phyloP scores from a whole-genome alignment of 768 basidiomycete genomes.

The Kwoniella europaea region DNA sequence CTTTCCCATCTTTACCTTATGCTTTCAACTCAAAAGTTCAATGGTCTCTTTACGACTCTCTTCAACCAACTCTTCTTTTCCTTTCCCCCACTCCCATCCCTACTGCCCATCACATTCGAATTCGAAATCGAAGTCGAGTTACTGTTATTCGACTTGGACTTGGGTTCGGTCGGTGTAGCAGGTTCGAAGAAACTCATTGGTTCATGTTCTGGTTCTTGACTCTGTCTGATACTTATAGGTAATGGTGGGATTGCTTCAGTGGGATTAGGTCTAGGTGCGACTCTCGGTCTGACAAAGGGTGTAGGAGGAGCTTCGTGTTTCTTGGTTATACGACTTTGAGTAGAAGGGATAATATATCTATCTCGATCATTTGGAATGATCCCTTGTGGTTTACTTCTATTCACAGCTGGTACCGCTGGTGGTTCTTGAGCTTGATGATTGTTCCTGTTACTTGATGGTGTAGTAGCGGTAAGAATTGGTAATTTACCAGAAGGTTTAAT shows the following conservation, averaged over 20 bases:
- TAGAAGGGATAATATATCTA: too few species aligned
- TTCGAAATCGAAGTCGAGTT: too few species aligned
- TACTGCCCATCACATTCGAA: background rate
- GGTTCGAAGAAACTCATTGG: conserved; percentile 43
- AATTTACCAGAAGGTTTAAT: conserved; percentile 25
- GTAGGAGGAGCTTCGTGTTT: conserved; percentile 25
- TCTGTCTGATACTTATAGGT: background rate
- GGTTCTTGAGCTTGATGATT: conserved; percentile 1
- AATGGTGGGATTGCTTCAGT: background rate
- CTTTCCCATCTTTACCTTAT: background rate
- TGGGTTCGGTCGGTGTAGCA: conserved; percentile 29
- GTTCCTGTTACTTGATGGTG: background rate
- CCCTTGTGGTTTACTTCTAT: too few species aligned
- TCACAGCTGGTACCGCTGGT: too few species aligned
- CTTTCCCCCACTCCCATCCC: background rate
- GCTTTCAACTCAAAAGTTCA: background rate
- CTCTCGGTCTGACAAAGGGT: conserved; percentile 42
- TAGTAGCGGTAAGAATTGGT: conserved; percentile 30
- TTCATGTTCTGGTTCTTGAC: background rate
- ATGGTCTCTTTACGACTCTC: conserved; percentile 32
- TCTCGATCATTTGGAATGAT: too few species aligned
- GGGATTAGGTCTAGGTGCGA: conserved; percentile 25
- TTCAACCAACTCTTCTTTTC: conserved; percentile 37
- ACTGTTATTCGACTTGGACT: background rate
- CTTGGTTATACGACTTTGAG: background rate